Conservation (phyloP, 2,329 filamentous ascomycete genomes). For the Scortechinia acanthostroma region DNA sequence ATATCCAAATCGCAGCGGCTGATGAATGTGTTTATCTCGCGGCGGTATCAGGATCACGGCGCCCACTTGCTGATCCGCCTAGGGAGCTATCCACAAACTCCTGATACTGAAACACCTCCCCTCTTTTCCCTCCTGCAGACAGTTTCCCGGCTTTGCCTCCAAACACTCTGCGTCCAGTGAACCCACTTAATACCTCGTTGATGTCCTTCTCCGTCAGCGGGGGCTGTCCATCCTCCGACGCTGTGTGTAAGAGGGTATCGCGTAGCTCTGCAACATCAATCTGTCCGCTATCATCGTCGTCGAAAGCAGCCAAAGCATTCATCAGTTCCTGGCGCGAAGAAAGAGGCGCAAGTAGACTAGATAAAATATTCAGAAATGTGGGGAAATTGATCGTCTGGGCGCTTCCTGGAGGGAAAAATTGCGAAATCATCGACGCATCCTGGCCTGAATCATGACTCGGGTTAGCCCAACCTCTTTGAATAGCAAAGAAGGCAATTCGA, state of each 20-base stretch:
- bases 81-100: slow-evolving; percentile 52
- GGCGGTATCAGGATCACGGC: no score
- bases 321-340: slow-evolving; percentile 55
- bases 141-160: slow-evolving; percentile 32
- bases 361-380: slow-evolving; percentile 57
- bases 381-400: slow-evolving; percentile 54
- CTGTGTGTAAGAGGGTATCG: slow-evolving; percentile 56
- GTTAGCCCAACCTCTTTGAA: no score
- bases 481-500: slow-evolving; percentile 2
- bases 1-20: no score
- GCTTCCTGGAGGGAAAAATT: slow-evolving; percentile 52
- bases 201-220: slow-evolving; percentile 50
- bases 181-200: slow-evolving; percentile 57
- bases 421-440: slow-evolving; percentile 44
- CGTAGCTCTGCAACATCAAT: slow-evolving; percentile 57
- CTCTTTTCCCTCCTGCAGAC: slow-evolving; percentile 32
- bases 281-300: slow-evolving; percentile 67
- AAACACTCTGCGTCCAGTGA: slow-evolving; percentile 57
- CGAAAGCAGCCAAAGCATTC: slow-evolving; percentile 68
- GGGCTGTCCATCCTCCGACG: slow-evolving; percentile 41
- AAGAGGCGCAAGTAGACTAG: slow-evolving; percentile 46
- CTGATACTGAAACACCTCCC: slow-evolving; percentile 65
- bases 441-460: slow-evolving; percentile 30
- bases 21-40: no score
- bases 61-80: slow-evolving; percentile 15